These are phyloP conservation scores for Spinellus fusiger DNA, from an alignment of 192 early-diverging fungal species.

Conservation along the genomic window DNA sequence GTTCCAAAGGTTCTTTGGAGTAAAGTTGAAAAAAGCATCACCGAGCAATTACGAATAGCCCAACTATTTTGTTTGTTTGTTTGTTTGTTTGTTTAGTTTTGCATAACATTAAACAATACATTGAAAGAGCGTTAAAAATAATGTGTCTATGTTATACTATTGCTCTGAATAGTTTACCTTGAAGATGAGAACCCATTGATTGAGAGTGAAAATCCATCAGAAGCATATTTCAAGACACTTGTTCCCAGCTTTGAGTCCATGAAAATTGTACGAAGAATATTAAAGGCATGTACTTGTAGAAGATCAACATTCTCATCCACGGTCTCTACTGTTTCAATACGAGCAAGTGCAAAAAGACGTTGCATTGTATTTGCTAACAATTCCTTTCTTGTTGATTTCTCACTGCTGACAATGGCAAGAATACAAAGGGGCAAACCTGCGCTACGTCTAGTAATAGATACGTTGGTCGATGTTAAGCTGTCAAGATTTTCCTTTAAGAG, in stretches of 20 bases:
- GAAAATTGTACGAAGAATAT: slow-evolving; percentile 79
- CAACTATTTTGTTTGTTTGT: too few relatives aligned
- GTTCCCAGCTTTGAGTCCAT: slow-evolving; percentile 74
- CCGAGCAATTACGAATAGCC: slow-evolving; percentile 91
- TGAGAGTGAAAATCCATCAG: slow-evolving; percentile 70
- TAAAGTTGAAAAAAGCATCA: slow-evolving; percentile 86
- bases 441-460: slow-evolving; percentile 89
- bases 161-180: slow-evolving; percentile 21
- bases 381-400: slow-evolving; percentile 49
- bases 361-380: slow-evolving; percentile 64
- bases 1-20: slow-evolving; percentile 80
- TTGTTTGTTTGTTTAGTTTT: too few relatives aligned
- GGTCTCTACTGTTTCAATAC: slow-evolving; percentile 26
- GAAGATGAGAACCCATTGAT: slow-evolving; percentile 77
- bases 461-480: slow-evolving; percentile 59
- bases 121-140: too few relatives aligned
- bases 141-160: too few relatives aligned
- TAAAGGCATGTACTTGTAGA: slow-evolving; percentile 91
- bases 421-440: slow-evolving; percentile 87
- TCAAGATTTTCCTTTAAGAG: slow-evolving; percentile 57
- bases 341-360: slow-evolving; percentile 61
- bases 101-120: too few relatives aligned
- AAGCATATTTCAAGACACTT: slow-evolving; percentile 68
- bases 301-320: slow-evolving; percentile 69
- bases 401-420: slow-evolving; percentile 72